Percentiles rank a stretch among this genome's conserved stretches.
Evolutionary conservation across 805 yeast genomes (phyloP).

Genomic region (Saturnispora diversa): DNA sequence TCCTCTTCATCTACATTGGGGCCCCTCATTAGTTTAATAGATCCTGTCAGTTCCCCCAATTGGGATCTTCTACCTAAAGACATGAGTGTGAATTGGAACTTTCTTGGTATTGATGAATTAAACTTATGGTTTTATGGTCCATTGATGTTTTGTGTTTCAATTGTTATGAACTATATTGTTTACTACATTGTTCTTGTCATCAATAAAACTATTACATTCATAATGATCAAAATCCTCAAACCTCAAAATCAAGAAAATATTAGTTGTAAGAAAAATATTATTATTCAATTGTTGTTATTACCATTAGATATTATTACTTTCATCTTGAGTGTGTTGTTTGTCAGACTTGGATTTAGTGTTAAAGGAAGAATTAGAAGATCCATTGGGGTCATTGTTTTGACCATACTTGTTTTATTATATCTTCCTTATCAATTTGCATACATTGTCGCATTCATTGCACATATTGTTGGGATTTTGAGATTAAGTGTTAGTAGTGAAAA

Average conservation of each 20-base stretch:
- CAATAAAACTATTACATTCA: slow-evolving; percentile 1
- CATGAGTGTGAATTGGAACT: slow-evolving; percentile 44
- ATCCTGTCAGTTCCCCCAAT: slow-evolving; percentile 46
- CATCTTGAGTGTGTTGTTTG: slow-evolving; percentile 1
- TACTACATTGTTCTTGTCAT: slow-evolving; percentile 17
- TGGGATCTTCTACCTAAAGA: slow-evolving; percentile 7
- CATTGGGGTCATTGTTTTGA: slow-evolving; percentile 13
- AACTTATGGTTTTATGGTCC: slow-evolving; percentile 53
- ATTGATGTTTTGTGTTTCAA: slow-evolving; percentile 40
- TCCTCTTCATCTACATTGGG: slow-evolving; percentile 36
- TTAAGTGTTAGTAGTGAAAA: slow-evolving; percentile 25
- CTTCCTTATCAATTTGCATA: slow-evolving; percentile 80
- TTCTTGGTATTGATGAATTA: slow-evolving; percentile 56
- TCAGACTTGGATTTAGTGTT: slow-evolving; percentile 5
- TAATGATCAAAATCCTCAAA: background rate
- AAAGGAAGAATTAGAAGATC: slow-evolving; percentile 11
- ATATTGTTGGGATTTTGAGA: slow-evolving; percentile 37
- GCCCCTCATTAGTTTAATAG: slow-evolving; percentile 34
- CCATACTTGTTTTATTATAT: slow-evolving; percentile 32
- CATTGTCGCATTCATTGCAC: slow-evolving; percentile 51
- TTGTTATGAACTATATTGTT: slow-evolving; percentile 37
- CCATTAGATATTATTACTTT: slow-evolving; percentile 7
- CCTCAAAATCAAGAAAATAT: background rate
- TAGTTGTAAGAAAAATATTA: background rate
- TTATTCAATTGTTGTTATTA: background rate